These are phyloP conservation scores for Leccinum fallax DNA, from an alignment of 1,284 basidiomycete genomes.

Conservation along the genomic window DNA sequence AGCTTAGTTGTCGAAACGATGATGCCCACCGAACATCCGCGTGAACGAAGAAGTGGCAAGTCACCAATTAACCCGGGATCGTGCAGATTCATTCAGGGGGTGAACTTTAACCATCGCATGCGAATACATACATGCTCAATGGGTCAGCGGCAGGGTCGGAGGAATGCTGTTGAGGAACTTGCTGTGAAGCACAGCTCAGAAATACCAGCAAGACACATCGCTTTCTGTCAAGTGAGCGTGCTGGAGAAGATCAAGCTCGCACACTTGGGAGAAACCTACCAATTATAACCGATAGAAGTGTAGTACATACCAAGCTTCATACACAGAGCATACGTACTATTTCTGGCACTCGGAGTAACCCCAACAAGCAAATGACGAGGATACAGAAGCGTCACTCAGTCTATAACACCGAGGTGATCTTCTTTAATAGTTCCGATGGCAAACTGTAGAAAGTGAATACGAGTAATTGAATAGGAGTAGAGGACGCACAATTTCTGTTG, in stretches of 20 bases:
- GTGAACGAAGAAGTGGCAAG: too few species aligned
- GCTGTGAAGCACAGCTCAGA: not conserved
- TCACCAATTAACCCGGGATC: too few species aligned
- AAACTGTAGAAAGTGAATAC: conserved; percentile 53
- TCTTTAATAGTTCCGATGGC: conserved; percentile 95
- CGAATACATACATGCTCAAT: not conserved
- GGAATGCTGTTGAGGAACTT: too few species aligned
- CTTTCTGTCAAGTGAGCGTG: not conserved
- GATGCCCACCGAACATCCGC: too few species aligned
- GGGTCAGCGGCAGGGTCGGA: not conserved
- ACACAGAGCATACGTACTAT: not conserved
- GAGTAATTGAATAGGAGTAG: not conserved
- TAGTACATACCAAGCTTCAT: not conserved
- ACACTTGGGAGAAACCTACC: not conserved
- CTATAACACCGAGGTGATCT: conserved; percentile 89
- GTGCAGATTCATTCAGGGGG: not conserved
- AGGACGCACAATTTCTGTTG: conserved; percentile 88
- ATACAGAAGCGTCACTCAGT: conserved; percentile 33
- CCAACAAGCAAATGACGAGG: not conserved
- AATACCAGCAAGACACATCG: not conserved
- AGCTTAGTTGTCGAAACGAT: too few species aligned
- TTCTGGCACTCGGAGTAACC: too few species aligned
- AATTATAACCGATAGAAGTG: not conserved
- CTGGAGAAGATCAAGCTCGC: not conserved
- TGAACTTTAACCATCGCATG: too few species aligned